Evolutionary conservation across 1,139 yeast species (phyloP).

Genomic region (Pichia norvegensis): DNA sequence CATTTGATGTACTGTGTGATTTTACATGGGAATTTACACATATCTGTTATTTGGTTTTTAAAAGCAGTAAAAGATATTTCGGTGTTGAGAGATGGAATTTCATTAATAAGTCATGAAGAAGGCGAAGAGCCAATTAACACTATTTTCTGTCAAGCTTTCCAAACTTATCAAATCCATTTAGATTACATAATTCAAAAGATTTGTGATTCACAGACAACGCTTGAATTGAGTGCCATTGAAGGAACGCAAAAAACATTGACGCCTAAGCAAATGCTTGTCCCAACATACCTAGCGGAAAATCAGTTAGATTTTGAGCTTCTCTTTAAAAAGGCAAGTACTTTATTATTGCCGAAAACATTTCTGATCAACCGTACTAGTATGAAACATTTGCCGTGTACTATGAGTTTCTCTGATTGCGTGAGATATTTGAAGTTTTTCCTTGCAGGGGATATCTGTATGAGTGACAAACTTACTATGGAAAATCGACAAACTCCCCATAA

Average conservation of each 20-base stretch:
- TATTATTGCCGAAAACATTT: neutral
- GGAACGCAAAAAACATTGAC: neutral
- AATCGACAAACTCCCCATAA: neutral
- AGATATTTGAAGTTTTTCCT: no score
- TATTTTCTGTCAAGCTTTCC: neutral
- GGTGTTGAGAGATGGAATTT: constrained; percentile 15
- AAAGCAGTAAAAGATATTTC: constrained; percentile 29
- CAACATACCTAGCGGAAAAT: neutral
- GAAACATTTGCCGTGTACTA: neutral
- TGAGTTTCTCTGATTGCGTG: neutral
- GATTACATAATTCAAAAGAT: constrained; percentile 5
- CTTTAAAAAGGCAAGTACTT: neutral
- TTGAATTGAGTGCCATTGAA: neutral
- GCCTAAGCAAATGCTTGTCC: neutral
- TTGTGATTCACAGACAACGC: constrained; percentile 2
- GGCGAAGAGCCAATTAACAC: constrained; percentile 2
- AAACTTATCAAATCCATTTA: neutral
- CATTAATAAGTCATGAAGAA: constrained; percentile 22
- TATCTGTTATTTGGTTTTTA: constrained; percentile 38
- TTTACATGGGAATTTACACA: constrained; percentile 38
- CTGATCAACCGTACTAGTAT: neutral
- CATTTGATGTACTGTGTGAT: constrained; percentile 35
- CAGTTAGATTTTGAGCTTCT: neutral
- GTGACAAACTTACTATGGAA: neutral
- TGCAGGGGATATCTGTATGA: neutral